Percentiles rank a stretch among this genome's conserved stretches.
Evolutionary conservation across 352 stramenopile genomes (phyloP).

Genomic region (Phytopythium delawarense): DNA sequence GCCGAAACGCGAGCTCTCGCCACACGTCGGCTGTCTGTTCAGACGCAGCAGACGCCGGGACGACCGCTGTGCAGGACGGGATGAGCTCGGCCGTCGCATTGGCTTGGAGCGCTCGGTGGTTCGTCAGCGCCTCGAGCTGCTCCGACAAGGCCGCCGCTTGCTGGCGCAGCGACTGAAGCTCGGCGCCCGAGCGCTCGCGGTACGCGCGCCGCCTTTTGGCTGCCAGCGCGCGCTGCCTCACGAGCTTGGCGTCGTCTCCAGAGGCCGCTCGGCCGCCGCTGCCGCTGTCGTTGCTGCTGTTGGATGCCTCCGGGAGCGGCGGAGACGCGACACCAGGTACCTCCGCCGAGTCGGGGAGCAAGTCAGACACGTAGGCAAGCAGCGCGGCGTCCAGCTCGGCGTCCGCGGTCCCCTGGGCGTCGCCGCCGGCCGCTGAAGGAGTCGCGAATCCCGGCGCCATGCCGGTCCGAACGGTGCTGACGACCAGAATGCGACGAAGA

Average conservation of each 20-base stretch:
- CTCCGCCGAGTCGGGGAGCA: neutral
- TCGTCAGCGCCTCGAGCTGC: conserved; percentile 3
- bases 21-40: neutral
- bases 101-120: neutral
- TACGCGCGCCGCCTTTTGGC: conserved; percentile 2
- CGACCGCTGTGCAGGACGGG: neutral
- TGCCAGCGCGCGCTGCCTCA: neutral
- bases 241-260: neutral
- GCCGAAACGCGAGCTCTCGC: conserved; percentile 4
- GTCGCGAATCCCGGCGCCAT: neutral
- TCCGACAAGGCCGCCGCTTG: neutral
- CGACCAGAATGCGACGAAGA: neutral
- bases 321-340: neutral
- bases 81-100: neutral
- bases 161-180: conserved; percentile 1
- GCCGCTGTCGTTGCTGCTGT: neutral
- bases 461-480: neutral
- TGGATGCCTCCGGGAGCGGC: neutral
- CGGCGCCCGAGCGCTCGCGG: conserved; percentile 6
- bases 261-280: neutral
- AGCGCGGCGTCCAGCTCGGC: conserved; percentile 1
- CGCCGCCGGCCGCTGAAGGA: neutral
- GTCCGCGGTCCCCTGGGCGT: neutral
- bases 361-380: conserved; percentile 2
- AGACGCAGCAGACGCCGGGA: neutral